These are phyloP conservation scores for Phyllosticta citriasiana DNA, from an alignment of 2,329 filamentous ascomycete genomes.

Conservation along the genomic window DNA sequence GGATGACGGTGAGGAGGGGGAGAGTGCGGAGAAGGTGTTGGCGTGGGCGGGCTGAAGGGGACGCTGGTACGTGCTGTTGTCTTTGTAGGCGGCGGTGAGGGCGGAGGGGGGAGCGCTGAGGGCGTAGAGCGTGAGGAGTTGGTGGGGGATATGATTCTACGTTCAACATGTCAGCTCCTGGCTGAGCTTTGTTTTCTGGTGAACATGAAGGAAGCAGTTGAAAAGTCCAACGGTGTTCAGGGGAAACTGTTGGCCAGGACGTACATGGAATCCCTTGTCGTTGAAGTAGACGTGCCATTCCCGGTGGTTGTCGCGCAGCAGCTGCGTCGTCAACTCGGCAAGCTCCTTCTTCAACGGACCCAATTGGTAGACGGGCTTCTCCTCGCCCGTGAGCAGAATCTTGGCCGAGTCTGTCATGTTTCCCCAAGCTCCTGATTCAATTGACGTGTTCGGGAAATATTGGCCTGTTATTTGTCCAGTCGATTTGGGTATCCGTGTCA, in stretches of 20 bases:
- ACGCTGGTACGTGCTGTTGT: constrained; percentile 59
- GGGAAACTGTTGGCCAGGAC: not conserved
- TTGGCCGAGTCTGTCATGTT: constrained; percentile 24
- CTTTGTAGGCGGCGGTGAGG: constrained; percentile 55
- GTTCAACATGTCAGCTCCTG: not conserved
- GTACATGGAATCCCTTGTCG: constrained; percentile 56
- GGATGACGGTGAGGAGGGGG: constrained; percentile 1
- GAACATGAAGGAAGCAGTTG: not conserved
- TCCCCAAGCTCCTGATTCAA: not conserved
- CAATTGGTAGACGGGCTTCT: constrained; percentile 38
- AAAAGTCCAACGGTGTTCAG: not conserved
- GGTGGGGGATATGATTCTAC: constrained; percentile 66
- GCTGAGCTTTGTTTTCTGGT: not conserved
- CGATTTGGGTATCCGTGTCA: not conserved
- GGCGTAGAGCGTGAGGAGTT: constrained; percentile 66
- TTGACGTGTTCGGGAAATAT: not conserved
- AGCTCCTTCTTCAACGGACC: constrained; percentile 44
- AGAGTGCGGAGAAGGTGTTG: constrained; percentile 44
- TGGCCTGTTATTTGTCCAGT: not conserved
- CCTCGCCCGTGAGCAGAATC: constrained; percentile 13
- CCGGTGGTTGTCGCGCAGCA: constrained; percentile 68
- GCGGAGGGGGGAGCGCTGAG: constrained; percentile 54
- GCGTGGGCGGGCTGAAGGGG: constrained; percentile 39
- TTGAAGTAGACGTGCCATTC: constrained; percentile 79
- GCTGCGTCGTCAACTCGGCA: constrained; percentile 51